Evolutionary conservation across 2,329 filamentous ascomycete genomes (phyloP).

Genomic region (Rhynchosporium graminicola): DNA sequence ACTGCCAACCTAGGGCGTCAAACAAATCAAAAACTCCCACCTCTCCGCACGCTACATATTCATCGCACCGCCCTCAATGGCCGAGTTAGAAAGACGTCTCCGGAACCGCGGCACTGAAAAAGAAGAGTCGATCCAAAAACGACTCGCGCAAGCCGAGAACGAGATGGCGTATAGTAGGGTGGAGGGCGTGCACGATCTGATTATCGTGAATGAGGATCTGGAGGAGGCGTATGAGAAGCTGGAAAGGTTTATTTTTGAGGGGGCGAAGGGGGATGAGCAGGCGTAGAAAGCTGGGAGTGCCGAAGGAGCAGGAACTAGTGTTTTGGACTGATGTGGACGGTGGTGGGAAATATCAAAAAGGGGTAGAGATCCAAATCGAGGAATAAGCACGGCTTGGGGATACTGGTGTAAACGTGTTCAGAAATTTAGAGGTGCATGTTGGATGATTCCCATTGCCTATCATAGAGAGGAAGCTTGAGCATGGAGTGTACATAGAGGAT

Average conservation of each 20-base stretch:
- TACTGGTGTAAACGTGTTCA: conserved; percentile 8
- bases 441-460: conserved; percentile 3
- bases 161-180: conserved; percentile 74
- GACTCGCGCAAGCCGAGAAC: conserved; percentile 68
- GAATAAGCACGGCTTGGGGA: no score
- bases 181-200: conserved; percentile 65
- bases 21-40: conserved; percentile 80
- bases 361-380: no score
- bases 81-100: conserved; percentile 72
- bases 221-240: conserved; percentile 57
- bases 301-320: conserved; percentile 21
- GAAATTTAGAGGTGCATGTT: not conserved
- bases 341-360: not conserved
- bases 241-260: conserved; percentile 50
- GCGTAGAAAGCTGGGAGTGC: conserved; percentile 24
- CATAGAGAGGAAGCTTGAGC: conserved; percentile 14
- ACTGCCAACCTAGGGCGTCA: conserved; percentile 65
- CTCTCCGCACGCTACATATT: conserved; percentile 82
- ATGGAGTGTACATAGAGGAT: conserved; percentile 19
- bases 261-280: conserved; percentile 21
- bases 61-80: conserved; percentile 75
- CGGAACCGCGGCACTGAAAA: conserved; percentile 76
- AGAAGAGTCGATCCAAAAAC: conserved; percentile 69
- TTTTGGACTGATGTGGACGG: conserved; percentile 19
- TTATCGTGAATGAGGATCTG: conserved; percentile 66